Evolutionary conservation across 768 basidiomycete species (phyloP).

Genomic region (Auriculariales sp.): DNA sequence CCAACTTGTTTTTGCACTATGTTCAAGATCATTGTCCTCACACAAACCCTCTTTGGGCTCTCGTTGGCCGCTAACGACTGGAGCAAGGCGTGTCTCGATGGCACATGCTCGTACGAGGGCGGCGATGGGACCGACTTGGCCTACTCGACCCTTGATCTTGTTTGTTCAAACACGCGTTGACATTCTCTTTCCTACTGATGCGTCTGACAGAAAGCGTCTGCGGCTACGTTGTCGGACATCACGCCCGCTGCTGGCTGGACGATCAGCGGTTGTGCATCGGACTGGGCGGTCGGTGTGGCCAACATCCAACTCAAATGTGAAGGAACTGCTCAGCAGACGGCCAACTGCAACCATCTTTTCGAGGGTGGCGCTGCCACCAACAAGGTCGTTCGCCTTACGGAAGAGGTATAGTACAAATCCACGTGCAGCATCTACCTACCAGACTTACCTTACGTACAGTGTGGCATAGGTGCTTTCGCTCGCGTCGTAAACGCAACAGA

Average conservation of each 20-base stretch:
- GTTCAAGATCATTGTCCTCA: neutral
- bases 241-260: slow-evolving; percentile 36
- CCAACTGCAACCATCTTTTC: slow-evolving; percentile 25
- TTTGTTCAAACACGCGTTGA: neutral
- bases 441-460: neutral
- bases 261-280: slow-evolving; percentile 30
- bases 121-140: slow-evolving; percentile 2
- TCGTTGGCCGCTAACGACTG: slow-evolving; percentile 26
- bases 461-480: slow-evolving; percentile 6
- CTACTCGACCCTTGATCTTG: slow-evolving; percentile 1
- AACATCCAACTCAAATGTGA: slow-evolving; percentile 1
- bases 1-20: neutral
- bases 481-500: neutral
- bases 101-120: slow-evolving; percentile 25
- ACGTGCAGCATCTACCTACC: neutral
- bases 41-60: slow-evolving; percentile 7
- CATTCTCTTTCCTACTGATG: neutral
- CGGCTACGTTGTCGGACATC: slow-evolving; percentile 18
- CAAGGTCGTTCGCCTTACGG: slow-evolving; percentile 38
- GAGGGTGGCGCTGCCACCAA: slow-evolving; percentile 23
- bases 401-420: slow-evolving; percentile 20
- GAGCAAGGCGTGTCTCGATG: slow-evolving; percentile 23
- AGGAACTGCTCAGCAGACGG: neutral
- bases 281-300: slow-evolving; percentile 8
- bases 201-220: neutral